Conservation (phyloP, 345 rosid genomes). For the Eucalyptus erythrocorys region DNA sequence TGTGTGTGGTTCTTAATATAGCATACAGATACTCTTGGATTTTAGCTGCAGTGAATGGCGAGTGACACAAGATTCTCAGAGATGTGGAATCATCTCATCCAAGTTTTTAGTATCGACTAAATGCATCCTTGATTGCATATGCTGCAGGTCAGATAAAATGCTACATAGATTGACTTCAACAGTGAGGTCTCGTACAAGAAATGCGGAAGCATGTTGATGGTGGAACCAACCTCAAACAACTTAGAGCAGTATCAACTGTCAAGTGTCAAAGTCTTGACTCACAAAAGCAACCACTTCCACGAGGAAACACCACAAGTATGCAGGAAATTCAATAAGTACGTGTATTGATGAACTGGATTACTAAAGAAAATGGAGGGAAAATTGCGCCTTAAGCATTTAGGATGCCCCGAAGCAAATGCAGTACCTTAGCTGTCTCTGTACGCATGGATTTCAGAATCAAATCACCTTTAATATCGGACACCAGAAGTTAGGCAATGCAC, state of each 20-base stretch:
- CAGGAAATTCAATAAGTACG: background rate
- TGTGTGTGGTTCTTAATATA: slow-evolving; percentile 17
- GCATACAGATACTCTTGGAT: slow-evolving; percentile 35
- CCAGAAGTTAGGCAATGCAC: background rate
- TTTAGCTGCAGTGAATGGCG: slow-evolving; percentile 21
- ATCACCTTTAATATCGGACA: background rate
- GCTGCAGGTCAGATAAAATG: background rate
- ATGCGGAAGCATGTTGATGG: background rate
- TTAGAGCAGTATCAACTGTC: background rate
- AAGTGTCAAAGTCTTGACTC: background rate
- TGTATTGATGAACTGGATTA: background rate
- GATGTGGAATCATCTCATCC: background rate
- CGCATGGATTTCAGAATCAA: background rate
- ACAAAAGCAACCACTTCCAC: background rate
- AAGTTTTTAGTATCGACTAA: background rate
- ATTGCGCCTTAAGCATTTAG: background rate
- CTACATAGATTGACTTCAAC: background rate
- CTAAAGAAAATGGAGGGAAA: background rate
- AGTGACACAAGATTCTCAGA: background rate
- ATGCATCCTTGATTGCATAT: background rate
- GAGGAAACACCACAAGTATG: background rate
- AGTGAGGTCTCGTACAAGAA: background rate
- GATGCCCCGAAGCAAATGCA: background rate
- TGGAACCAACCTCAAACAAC: background rate
- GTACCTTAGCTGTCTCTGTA: background rate